Evolutionary conservation across 129 eudicot genomes (phyloP), one percentile per base, ranked within the genome.

Genomic region (Chrysanthemum makinoi): DNA sequence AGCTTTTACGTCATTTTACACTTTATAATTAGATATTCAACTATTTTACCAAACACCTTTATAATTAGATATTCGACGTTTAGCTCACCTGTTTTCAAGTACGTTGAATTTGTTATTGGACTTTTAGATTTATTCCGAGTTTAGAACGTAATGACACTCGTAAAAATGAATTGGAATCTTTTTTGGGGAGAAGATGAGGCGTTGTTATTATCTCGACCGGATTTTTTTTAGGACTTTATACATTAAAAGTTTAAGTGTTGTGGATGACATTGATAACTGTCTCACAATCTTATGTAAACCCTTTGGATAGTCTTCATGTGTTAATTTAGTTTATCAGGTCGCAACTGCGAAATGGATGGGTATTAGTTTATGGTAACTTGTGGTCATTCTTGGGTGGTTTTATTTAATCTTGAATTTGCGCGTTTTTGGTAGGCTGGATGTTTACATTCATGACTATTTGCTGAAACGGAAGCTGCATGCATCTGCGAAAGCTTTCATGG

Each of bases 401-500:
- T 62, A 50, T 76, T 68, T 69, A 51, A 49, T 77, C 6, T 15
- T 49, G 20, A 47, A 53, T 22, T 54, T 12, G 12, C 60, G 49
- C 72, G 39, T 13, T 73, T 79, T 63, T 77, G 68, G 43, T 80
- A 94, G 98, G 98, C 87, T 94, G 81, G 98, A 94, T 77, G 98
- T 94, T 49, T 94, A 94, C 84, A 94, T 94, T 79, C 98, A 94
- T 70, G 98, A 94, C 77, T 94, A 94, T 70, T 77, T 94, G 76
- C 62, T 94, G 75, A 94, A 94, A 90, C 80, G 96, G 70, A 94
- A 94, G 77, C 60, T 94, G 82, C 96, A 89, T 57, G 85, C 86
- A 64, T 89, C 98, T 17, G 98, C 98, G 4, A 94, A 94, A 86
- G 91, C 98, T 85, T 94, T 94, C 84, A 94, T 94, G 98, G 76